Base-by-base conservation (phyloP, 2,329 filamentous ascomycete species). In the Akanthomyces dipterigenus region DNA sequence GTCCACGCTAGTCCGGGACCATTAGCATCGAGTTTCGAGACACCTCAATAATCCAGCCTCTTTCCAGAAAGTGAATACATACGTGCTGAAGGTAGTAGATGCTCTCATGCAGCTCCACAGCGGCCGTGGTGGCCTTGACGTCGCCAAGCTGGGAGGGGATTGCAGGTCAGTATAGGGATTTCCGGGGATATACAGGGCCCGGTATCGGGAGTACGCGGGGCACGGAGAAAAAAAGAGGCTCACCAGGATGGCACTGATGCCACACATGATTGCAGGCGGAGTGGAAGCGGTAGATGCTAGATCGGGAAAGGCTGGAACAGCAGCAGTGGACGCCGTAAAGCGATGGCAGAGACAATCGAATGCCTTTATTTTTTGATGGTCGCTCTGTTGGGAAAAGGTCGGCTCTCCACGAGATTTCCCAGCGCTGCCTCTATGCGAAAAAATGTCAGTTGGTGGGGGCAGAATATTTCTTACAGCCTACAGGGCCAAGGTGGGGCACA, bases 31-130 rank as follows among this genome's bases (percentile, higher is more conserved):
- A 0, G 16, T 6, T 24, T 22, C 18, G 22, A 28, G 36, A 42
- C 20, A 9, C 11, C 3, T 3, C 31, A 24, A 16, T 46, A 11
- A 36, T 46, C 1, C 6, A 20, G 9, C 14, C 11, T 28, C 3
- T 31, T 9, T 20, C 38, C 18, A 42, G n/a, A n/a, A 42, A 50
- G 9, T 20, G n/a, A 22, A 20, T 34, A 71, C 70, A 65, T 45
- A 70, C 80, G 64, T 77, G 75, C 71, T 88, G 88, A 11, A 90
- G 83, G 67, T 85, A 85, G 74, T 88, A 90, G n/a, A 90, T 77
- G 45, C 83, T 81, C 73, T 90, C 88, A 71, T 90, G 87, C 46
- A 90, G 77, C 66, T 90, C 87, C 63, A 84, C 78, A 18, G 84
- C 83, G 36, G 86, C 87, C 53, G 67, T 71, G 48, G 64, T 71